phyloP scores from a whole-genome alignment of 805 yeast species.

The Nematodospora valgi region DNA sequence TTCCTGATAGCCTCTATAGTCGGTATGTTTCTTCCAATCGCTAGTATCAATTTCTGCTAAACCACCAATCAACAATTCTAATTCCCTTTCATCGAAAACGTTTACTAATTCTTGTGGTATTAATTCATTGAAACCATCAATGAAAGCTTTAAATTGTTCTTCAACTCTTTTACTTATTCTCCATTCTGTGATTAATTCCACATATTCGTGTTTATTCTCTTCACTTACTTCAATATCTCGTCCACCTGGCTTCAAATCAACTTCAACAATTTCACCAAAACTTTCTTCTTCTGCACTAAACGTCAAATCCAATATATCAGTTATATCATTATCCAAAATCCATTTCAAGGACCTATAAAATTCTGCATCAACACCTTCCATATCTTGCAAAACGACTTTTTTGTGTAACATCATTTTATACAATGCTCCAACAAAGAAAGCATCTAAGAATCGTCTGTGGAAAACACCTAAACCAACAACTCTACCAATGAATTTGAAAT shows the following conservation, averaged over 20 bases:
- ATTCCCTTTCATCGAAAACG: conserved; percentile 96
- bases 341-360: conserved; percentile 92
- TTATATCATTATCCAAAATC: conserved; percentile 93
- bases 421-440: conserved; percentile 96
- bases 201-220: conserved; percentile 92
- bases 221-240: conserved; percentile 87
- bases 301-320: conserved; percentile 75
- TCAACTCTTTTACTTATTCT: conserved; percentile 89
- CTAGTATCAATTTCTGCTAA: conserved; percentile 96
- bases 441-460: conserved; percentile 97
- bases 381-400: conserved; percentile 91
- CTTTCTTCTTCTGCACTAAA: conserved; percentile 89
- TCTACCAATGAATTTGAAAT: conserved; percentile 97
- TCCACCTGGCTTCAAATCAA: conserved; percentile 89
- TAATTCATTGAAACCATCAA: conserved; percentile 95
- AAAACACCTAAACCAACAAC: conserved; percentile 97
- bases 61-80: conserved; percentile 96
- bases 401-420: conserved; percentile 96
- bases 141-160: conserved; percentile 93
- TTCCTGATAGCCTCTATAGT: conserved; percentile 96
- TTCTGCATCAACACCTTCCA: conserved; percentile 99
- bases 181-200: conserved; percentile 94
- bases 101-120: conserved; percentile 95
- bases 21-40: conserved; percentile 99
- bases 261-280: conserved; percentile 87